phyloP scores from a whole-genome alignment of 1,284 basidiomycete species.

The Rhodotorula sp. region DNA sequence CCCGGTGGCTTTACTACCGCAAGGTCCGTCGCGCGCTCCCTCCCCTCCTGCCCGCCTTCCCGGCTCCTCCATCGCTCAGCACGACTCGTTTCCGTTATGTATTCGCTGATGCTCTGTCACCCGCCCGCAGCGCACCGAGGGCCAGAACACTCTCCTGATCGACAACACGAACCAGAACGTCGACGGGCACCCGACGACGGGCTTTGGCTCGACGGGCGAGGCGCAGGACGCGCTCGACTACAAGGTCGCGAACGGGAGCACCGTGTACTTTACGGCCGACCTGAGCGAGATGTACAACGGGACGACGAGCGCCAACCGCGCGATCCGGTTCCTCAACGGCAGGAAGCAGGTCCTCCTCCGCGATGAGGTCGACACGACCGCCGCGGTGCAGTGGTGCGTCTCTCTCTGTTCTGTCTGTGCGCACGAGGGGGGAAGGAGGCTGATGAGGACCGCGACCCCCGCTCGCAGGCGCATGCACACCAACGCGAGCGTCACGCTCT shows the following conservation, averaged over 20 bases:
- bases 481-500: conserved; percentile 64
- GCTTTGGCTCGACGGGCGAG: conserved; percentile 63
- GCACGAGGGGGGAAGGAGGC: too few relatives aligned
- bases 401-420: conserved; percentile 53
- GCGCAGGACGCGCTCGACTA: conserved; percentile 69
- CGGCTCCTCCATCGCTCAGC: too few relatives aligned
- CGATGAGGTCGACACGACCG: conserved; percentile 51
- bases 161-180: conserved; percentile 79
- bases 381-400: conserved; percentile 32
- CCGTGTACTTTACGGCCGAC: conserved; percentile 80
- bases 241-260: conserved; percentile 66
- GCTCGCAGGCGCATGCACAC: conserved; percentile 94
- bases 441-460: conserved; percentile 55
- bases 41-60: not conserved
- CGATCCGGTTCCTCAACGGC: conserved; percentile 80
- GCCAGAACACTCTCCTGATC: conserved; percentile 91
- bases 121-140: conserved; percentile 58
- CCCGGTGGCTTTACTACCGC: conserved; percentile 89
- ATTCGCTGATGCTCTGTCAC: fast-evolving
- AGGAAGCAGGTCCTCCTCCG: conserved; percentile 79
- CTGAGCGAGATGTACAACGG: conserved; percentile 77
- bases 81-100: not conserved
- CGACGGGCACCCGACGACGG: conserved; percentile 62
- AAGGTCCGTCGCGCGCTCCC: conserved; percentile 55
- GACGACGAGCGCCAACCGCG: conserved; percentile 67